Base-by-base conservation (phyloP, 768 basidiomycete genomes). In the Rhizopogon vinicolor region DNA sequence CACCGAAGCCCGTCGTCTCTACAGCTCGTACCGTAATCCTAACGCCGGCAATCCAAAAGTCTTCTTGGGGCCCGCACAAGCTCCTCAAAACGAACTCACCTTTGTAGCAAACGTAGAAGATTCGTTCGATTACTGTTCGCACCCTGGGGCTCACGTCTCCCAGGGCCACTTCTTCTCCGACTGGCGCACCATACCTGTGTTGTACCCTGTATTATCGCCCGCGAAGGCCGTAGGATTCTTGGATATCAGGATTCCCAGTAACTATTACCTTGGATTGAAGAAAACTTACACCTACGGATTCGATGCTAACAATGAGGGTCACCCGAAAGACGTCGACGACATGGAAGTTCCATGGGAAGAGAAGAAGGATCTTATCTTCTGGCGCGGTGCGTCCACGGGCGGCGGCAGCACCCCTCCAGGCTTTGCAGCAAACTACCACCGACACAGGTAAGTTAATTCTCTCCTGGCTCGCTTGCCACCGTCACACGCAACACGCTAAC, bases 91-190 rank as follows among this genome's bases (percentile, higher is more conserved):
- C 2, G 31, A 33, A 2, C 10, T 33, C 0, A 33, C 31, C 6
- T 33, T 98, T 68, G 74, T 75, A 10, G 60, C 72, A 31, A 71
- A 71, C 2, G 85, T 86, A 10, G 84, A 90, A n/a, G 76, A 83
- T 51, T 74, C 76, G 5, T 78, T 83, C 58, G 85, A 95, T 64
- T 94, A 89, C 65, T 99, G 97, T 71, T 64, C 73, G 35, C 75
- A 83, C 37, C 93, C 96, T 0, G 88, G 91, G 73, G 86, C 89
- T 18, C 93, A 88, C 60, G 86, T 89, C 64, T 79, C 80, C 29
- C 97, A 98, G 66, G 94, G 94, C 10, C 93, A 93, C 71, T 98
- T 97, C 71, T 98, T 97, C 81, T 92, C 91, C 16, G 96, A 99
- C 70, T 97, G 93, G 91, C 78, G 95, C 19, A 89, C 88, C 0